Percentiles rank a stretch among this genome's conserved stretches.
Evolutionary conservation across 176 grass and related monocot species (phyloP).

Genomic region (Eragrostis curvula): DNA sequence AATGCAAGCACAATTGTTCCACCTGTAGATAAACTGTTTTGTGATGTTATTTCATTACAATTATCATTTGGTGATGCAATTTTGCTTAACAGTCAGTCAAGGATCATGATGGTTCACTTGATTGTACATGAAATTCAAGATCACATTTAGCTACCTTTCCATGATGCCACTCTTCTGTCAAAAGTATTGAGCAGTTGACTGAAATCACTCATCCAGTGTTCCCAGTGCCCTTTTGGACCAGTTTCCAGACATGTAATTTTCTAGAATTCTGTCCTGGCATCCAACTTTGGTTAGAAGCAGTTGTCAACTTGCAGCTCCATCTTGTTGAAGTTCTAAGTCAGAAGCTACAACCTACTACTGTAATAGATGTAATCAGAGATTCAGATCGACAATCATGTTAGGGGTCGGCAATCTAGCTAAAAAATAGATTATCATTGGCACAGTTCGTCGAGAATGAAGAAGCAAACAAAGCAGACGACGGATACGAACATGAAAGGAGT

Average conservation of each 20-base stretch:
- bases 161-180: neutral
- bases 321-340: neutral
- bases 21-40: neutral
- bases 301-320: too few species aligned
- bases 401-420: neutral
- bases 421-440: neutral
- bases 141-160: neutral
- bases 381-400: neutral
- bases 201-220: neutral
- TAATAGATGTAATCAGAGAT: neutral
- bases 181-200: neutral
- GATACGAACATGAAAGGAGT: neutral
- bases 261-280: neutral
- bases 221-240: neutral
- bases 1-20: neutral
- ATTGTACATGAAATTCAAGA: neutral
- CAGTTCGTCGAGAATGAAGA: neutral
- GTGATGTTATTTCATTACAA: too few species aligned
- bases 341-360: neutral
- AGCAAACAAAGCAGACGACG: neutral
- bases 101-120: slow-evolving; percentile 9
- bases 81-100: neutral
- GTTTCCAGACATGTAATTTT: neutral
- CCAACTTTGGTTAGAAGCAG: neutral
- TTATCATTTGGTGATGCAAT: neutral